Percentiles rank a stretch among this genome's conserved stretches.
phyloP scores from a whole-genome alignment of 345 rosid species.

The Limnanthes douglasii region DNA sequence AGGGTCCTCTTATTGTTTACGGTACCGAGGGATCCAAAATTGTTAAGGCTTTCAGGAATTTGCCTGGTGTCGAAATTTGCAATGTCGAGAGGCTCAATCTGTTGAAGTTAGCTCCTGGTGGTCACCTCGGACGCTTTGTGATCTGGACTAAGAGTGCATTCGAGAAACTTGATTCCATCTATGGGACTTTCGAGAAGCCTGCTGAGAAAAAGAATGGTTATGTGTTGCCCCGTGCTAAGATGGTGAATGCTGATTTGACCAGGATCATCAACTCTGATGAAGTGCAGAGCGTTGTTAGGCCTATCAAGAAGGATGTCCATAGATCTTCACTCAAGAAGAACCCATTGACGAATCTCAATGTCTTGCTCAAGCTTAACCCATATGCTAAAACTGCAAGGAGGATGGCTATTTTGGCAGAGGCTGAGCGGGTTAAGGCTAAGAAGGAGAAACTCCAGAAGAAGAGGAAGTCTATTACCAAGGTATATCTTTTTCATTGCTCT shows the following conservation, averaged over 20 bases:
- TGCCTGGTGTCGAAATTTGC: slow-evolving; percentile 86
- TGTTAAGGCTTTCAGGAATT: slow-evolving; percentile 79
- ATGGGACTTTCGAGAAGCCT: slow-evolving; percentile 68
- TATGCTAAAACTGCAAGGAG: slow-evolving; percentile 94
- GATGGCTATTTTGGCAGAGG: slow-evolving; percentile 92
- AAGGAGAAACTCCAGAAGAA: slow-evolving; percentile 94
- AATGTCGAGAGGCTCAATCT: slow-evolving; percentile 81
- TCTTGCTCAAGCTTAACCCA: slow-evolving; percentile 74
- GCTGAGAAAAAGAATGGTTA: slow-evolving; percentile 93
- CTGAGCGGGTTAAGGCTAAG: slow-evolving; percentile 82
- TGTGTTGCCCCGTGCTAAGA: slow-evolving; percentile 71
- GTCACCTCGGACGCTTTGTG: slow-evolving; percentile 84
- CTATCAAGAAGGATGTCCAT: slow-evolving; percentile 59
- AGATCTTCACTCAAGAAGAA: slow-evolving; percentile 88
- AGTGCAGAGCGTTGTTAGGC: slow-evolving; percentile 86
- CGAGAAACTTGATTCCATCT: slow-evolving; percentile 83
- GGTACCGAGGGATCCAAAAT: slow-evolving; percentile 73
- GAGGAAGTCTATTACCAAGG: slow-evolving; percentile 68
- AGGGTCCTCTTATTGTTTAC: slow-evolving; percentile 87
- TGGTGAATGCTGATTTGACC: slow-evolving; percentile 90
- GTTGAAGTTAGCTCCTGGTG: slow-evolving; percentile 93
- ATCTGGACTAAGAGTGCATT: slow-evolving; percentile 95
- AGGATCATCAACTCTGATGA: slow-evolving; percentile 96
- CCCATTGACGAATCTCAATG: slow-evolving; percentile 76
- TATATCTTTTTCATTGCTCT: slow-evolving; percentile 8